Conservation (phyloP, 495 filamentous ascomycete species). For the Aspergillus indologenus region DNA sequence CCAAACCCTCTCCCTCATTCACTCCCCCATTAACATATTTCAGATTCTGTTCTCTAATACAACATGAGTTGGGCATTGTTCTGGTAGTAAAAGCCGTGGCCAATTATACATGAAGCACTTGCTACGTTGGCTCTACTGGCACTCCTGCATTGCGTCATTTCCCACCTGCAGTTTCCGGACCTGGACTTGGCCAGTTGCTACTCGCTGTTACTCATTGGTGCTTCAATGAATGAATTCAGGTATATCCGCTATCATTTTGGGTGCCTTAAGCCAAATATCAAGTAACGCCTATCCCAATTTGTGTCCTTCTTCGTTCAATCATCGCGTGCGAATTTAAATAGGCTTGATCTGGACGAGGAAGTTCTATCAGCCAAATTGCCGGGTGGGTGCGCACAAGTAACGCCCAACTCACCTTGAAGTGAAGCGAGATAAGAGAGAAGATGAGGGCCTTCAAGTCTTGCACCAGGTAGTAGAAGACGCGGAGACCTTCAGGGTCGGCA, state of each 20-base stretch:
- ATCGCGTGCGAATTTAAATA: constrained; percentile 49
- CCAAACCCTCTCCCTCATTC: not conserved
- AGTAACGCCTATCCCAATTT: constrained; percentile 7
- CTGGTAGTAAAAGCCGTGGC: not conserved
- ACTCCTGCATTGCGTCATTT: constrained; percentile 20
- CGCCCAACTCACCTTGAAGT: constrained; percentile 76
- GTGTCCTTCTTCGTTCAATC: not conserved
- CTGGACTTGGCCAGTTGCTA: not conserved
- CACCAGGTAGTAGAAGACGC: constrained; percentile 99
- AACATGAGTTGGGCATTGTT: constrained; percentile 3
- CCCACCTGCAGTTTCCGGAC: not conserved
- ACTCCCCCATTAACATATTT: not conserved
- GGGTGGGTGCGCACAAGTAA: not conserved
- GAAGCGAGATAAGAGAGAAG: constrained; percentile 91
- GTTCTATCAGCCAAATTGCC: not conserved
- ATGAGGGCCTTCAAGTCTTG: constrained; percentile 97
- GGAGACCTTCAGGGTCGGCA: constrained; percentile 89
- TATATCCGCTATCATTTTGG: not conserved
- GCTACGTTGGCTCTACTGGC: constrained; percentile 3
- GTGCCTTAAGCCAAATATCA: not conserved
- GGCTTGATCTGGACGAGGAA: constrained; percentile 63
- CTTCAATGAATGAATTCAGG: not conserved
- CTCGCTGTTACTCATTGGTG: not conserved
- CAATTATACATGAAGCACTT: no score
- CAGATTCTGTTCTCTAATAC: not conserved